Evolutionary conservation across 176 grass and related monocot species (phyloP), one percentile per base, ranked within the genome.

Genomic region (Dendrocalamus sinicus): DNA sequence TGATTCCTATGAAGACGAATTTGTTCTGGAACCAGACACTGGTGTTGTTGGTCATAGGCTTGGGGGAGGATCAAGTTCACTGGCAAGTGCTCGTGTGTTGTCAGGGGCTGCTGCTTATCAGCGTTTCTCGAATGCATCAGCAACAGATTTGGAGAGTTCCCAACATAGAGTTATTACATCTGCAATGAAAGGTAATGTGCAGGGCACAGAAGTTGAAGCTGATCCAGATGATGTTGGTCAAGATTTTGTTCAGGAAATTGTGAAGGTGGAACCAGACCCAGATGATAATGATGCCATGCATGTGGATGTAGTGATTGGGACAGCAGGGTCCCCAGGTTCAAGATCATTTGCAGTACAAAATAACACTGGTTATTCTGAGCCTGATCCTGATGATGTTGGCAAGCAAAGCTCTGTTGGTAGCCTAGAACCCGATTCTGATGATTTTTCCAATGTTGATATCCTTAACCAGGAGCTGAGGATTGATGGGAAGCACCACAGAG

Each of bases 71-170:
- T 72, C 75, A 67, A 89, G 53, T 86, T 87, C 86, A 47, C 85
- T 86, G 19, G 88, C 74, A 70, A 91, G 45, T 82, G 86, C 84
- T 39, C 93, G 62, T 76, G 78, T 62, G 15, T 99, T 90, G 81
- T 92, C 92, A 24, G 90, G 88, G 37, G 76, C 60, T 79, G 96
- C 96, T 89, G 96, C 96, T 73, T 94, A 94, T 84, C 72, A 62
- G 26, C 93, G 93, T 59, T 86, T 91, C 13, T 60, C 90, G 71
- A 73, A 86, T 81, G 72, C 84, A 86, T 83, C 85, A 67, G 48
- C 45, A 37, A 22, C 10, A 55, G 59, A 85, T 57, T 46, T 73
- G 63, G 85, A 75, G 11, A 73, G 80, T 84, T 79, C 72, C 26
- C 66, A 48, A 72, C 63, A 15, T 43, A 67, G 43, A 62, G 68